Evolutionary conservation across 352 stramenopile genomes (phyloP), one percentile per base, ranked within the genome.

Genomic region (Halophytophthora batemanensis): DNA sequence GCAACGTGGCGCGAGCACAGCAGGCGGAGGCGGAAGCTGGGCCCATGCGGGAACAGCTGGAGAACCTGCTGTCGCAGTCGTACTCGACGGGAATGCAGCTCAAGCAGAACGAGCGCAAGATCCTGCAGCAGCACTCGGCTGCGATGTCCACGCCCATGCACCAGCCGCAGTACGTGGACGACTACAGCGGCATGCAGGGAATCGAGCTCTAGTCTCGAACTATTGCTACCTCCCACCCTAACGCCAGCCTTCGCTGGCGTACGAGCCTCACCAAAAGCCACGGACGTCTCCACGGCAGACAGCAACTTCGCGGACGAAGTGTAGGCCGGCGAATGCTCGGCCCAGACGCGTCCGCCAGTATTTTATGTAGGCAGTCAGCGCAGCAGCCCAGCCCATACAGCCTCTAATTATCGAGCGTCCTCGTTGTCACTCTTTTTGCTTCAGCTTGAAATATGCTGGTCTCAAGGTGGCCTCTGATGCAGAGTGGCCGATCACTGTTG

Each of bases 1-100:
- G 66, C 3, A 69, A 54, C 33, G 54, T 67, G 38, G 61, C 71
- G 31, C 57, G 53, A 17, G 38, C 43, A 18, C 59, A 77, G 23
- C 49, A 71, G 41, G 55, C 57, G 11, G 42, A 52, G 23, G 53
- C 47, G 2, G 59, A 66, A 23, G 52, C 60, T 5, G 66, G 59
- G 13, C 66, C 75, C 39, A 64, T 82, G 4, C 72, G 53, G 13
- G 55, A 82, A 38, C 65, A 77, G 44, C 59, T 82, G 6, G 64
- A 63, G 43, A 66, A 69, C 15, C 45, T 82, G 39, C 64, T 82
- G 33, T 80, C 69, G 23, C 66, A 80, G 53, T 77, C 68, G 50
- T 82, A 82, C 56, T 61, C 64, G 12, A 80, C 69, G 5, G 72
- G 72, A 6, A 41, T 77, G 38, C 72, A 82, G 44, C 58, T 82